Evolutionary conservation across 1,284 basidiomycete genomes (phyloP).

Genomic region (Microbotryum violaceum): DNA sequence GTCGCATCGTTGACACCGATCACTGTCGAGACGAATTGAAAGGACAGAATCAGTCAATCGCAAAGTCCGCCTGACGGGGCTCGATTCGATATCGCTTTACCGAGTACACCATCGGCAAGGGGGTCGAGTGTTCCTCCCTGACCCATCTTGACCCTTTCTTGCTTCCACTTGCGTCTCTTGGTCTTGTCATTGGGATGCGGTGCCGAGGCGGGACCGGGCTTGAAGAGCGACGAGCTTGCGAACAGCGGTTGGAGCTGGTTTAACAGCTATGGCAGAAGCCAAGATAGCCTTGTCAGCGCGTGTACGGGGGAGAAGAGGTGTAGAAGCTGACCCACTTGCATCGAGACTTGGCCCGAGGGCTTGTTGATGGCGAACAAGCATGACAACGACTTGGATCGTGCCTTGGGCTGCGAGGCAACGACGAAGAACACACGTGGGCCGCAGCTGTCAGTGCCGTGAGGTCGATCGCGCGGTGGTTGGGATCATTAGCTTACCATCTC

Average conservation of each 20-base stretch:
- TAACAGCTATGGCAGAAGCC: conserved; percentile 50
- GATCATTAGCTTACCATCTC: too few species aligned
- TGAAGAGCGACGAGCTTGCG: conserved; percentile 70
- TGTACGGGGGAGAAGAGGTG: neutral
- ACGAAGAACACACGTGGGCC: neutral
- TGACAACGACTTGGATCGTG: conserved; percentile 12
- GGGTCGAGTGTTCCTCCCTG: conserved; percentile 95
- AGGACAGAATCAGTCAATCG: neutral
- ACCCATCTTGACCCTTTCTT: conserved; percentile 63
- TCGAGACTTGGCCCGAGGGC: conserved; percentile 80
- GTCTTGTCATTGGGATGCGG: conserved; percentile 2
- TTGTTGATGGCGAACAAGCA: conserved; percentile 77
- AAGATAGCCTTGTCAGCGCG: too few species aligned
- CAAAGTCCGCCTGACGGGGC: neutral
- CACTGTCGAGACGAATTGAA: conserved; percentile 48
- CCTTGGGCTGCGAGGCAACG: conserved; percentile 18
- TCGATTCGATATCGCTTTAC: conserved; percentile 43
- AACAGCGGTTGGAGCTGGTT: conserved; percentile 78
- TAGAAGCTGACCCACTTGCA: conserved; percentile 46
- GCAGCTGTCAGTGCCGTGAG: too few species aligned
- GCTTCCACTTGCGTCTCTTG: conserved; percentile 16
- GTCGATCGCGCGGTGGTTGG: too few species aligned
- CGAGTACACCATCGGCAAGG: conserved; percentile 85
- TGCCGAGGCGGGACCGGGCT: conserved; percentile 35
- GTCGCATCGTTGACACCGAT: conserved; percentile 86